Evolutionary conservation across 148 eudicot species (phyloP).

Genomic region (Amaranthus hypochondriacus): DNA sequence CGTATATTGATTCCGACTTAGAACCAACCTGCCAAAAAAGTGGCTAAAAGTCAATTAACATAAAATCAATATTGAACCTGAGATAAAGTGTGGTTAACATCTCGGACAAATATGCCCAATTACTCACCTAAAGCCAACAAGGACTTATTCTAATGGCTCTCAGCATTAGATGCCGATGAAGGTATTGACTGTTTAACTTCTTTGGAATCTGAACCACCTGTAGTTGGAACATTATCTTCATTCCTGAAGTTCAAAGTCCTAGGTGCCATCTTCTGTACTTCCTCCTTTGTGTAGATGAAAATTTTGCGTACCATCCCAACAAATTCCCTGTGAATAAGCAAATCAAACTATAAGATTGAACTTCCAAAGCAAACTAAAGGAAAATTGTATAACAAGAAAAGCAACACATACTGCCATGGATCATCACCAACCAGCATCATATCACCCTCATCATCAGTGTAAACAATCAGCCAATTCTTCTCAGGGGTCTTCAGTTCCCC

Average conservation of each 20-base stretch:
- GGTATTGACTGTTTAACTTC: constrained; percentile 39
- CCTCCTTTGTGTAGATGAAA: constrained; percentile 82
- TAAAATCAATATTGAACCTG: background rate
- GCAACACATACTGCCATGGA: constrained; percentile 81
- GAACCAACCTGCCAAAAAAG: constrained; percentile 15
- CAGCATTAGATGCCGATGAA: constrained; percentile 38
- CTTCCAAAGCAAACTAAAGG: background rate
- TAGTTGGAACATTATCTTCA: constrained; percentile 45
- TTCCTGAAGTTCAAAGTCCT: constrained; percentile 44
- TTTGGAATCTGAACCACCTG: constrained; percentile 52
- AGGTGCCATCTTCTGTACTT: constrained; percentile 83
- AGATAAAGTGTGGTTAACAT: background rate
- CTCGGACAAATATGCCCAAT: background rate
- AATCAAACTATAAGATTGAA: background rate
- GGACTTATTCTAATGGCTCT: constrained; percentile 31
- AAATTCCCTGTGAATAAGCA: constrained; percentile 58
- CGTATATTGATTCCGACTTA: constrained; percentile 10
- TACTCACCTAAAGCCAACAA: constrained; percentile 29
- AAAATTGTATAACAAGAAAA: background rate
- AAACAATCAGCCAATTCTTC: constrained; percentile 82
- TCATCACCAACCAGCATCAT: constrained; percentile 99
- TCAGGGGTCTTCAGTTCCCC: constrained; percentile 66
- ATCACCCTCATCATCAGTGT: constrained; percentile 95
- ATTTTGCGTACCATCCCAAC: constrained; percentile 89
- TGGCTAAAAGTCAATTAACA: background rate